Percentiles rank a stretch among this genome's conserved stretches.
phyloP scores from a whole-genome alignment of 441 rosid genomes.

The Pelargonium myrrhifolium region DNA sequence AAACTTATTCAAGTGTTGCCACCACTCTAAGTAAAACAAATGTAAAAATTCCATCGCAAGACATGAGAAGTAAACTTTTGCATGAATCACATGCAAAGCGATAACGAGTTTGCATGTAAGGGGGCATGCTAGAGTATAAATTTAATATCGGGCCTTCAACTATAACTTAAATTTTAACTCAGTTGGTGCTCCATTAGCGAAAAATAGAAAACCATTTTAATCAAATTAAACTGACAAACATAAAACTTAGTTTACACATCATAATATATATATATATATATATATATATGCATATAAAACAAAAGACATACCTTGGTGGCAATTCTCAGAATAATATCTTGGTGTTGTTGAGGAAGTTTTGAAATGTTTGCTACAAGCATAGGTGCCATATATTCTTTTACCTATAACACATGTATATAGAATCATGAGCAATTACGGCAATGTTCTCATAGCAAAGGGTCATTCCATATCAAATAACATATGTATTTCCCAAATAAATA shows the following conservation, averaged over 20 bases:
- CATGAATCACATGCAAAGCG: too few relatives aligned
- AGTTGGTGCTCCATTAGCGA: too few relatives aligned
- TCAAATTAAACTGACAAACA: background rate
- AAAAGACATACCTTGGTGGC: constrained; percentile 45
- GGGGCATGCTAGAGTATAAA: too few relatives aligned
- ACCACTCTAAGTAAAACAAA: too few relatives aligned
- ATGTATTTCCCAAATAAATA: constrained; percentile 9
- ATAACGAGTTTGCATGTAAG: too few relatives aligned
- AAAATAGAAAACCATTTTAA: too few relatives aligned
- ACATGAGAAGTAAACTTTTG: too few relatives aligned
- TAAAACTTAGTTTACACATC: constrained; percentile 1
- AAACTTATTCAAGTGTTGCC: too few relatives aligned
- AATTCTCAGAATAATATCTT: constrained; percentile 70
- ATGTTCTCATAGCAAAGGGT: constrained; percentile 6
- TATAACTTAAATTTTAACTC: too few relatives aligned
- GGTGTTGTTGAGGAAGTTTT: constrained; percentile 76
- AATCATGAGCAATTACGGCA: constrained; percentile 9
- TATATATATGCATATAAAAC: background rate
- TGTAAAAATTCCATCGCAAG: too few relatives aligned
- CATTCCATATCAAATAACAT: constrained; percentile 6
- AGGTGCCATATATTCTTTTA: constrained; percentile 70
- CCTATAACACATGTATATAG: constrained; percentile 35
- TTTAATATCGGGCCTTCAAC: too few relatives aligned
- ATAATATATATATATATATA: background rate
- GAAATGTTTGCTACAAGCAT: constrained; percentile 51